phyloP scores from a whole-genome alignment of 2,329 filamentous ascomycete genomes.

The Xenosphaeropsis pyriputrescens region DNA sequence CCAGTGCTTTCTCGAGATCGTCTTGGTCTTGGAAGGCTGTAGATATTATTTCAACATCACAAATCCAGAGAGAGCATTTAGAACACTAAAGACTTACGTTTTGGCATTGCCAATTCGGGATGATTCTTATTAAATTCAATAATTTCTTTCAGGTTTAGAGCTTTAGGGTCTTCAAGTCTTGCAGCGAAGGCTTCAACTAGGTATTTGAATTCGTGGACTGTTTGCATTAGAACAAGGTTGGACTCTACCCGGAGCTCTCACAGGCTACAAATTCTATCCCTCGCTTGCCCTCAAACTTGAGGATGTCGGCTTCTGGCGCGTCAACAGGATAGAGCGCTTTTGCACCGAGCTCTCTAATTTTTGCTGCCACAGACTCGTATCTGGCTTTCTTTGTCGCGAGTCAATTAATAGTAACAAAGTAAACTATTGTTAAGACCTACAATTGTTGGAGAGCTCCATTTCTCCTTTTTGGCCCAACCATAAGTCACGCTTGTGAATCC shows the following conservation, averaged over 20 bases:
- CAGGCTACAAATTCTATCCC: too few species aligned
- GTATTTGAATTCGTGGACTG: too few species aligned
- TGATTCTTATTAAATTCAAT: too few species aligned
- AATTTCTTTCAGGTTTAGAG: too few species aligned
- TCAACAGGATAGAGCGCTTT: constrained; percentile 1
- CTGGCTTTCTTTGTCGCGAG: constrained; percentile 2
- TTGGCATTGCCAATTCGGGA: constrained; percentile 1
- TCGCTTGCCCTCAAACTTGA: constrained; percentile 8
- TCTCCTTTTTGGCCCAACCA: constrained; percentile 5
- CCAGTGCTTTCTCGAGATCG: constrained; percentile 4
- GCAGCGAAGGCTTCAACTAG: too few species aligned
- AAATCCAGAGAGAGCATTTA: background rate
- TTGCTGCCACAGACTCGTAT: constrained; percentile 5
- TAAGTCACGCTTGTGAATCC: constrained; percentile 8
- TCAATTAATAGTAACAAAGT: too few species aligned
- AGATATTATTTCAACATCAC: background rate
- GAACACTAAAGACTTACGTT: constrained; percentile 4
- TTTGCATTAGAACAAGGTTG: too few species aligned
- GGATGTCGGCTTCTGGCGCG: constrained; percentile 5
- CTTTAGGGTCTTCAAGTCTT: constrained; percentile 2
- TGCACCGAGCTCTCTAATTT: constrained; percentile 3
- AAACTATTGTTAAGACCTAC: constrained; percentile 2
- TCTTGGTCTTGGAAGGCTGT: constrained; percentile 3
- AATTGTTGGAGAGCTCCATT: constrained; percentile 8
- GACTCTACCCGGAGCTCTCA: too few species aligned